Conservation (phyloP, 2,329 filamentous ascomycete species). For the Pseudogymnoascus sp. region DNA sequence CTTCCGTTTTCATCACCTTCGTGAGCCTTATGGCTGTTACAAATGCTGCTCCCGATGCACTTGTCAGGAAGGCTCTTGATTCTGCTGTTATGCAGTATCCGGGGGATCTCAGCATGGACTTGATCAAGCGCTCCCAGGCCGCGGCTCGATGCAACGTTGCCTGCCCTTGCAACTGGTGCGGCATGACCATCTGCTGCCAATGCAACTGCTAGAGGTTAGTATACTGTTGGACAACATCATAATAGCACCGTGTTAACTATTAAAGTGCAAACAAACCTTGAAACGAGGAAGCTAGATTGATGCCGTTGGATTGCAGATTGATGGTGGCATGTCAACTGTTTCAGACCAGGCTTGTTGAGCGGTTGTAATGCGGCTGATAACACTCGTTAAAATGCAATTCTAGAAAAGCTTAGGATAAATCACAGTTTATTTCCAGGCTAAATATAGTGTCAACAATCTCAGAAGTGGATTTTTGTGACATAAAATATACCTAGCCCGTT, state of each 20-base stretch:
- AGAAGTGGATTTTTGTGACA: neutral
- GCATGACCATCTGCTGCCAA: neutral
- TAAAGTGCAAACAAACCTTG: neutral
- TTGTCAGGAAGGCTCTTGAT: neutral
- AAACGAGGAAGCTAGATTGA: neutral
- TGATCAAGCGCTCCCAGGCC: neutral
- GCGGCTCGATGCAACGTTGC: neutral
- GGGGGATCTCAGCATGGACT: neutral
- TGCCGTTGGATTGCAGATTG: neutral
- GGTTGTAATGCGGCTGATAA: neutral
- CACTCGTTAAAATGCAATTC: neutral
- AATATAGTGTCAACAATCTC: neutral
- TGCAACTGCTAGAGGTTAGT: neutral
- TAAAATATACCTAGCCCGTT: neutral
- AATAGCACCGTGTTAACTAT: neutral
- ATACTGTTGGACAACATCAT: neutral
- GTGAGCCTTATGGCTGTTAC: neutral
- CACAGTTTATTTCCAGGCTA: neutral
- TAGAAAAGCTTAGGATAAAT: neutral
- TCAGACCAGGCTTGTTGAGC: neutral
- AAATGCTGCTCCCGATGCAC: neutral
- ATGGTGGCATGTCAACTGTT: neutral
- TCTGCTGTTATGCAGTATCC: slow-evolving; percentile 2
- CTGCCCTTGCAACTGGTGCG: slow-evolving; percentile 1
- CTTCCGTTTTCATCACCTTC: neutral